These are phyloP conservation scores for Globisporangium okanoganense DNA, from an alignment of 352 stramenopile species.

Conservation along the genomic window DNA sequence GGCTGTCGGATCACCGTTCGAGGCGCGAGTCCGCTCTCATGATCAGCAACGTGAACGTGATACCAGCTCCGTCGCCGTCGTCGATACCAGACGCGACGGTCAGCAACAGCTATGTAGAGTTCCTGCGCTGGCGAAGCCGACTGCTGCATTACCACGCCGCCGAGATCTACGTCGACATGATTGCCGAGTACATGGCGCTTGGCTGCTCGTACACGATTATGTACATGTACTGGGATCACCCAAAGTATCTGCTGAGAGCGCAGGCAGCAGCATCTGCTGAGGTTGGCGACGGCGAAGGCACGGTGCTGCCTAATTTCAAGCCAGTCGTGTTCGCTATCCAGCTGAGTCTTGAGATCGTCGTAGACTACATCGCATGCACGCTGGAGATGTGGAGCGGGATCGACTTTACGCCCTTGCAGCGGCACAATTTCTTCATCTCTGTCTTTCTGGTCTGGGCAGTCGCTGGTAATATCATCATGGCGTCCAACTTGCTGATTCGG, in stretches of 20 bases:
- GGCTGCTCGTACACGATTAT: slow-evolving; percentile 30
- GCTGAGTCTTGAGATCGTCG: background rate
- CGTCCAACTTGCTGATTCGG: too few species aligned
- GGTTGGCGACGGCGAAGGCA: too few species aligned
- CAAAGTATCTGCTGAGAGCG: slow-evolving; percentile 20
- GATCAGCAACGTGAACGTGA: too few species aligned
- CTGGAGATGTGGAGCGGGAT: background rate
- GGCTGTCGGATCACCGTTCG: too few species aligned
- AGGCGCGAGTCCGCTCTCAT: too few species aligned
- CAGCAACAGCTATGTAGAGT: background rate
- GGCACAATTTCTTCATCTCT: too few species aligned
- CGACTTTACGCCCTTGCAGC: background rate
- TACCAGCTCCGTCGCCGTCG: too few species aligned
- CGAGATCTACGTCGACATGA: slow-evolving; percentile 34
- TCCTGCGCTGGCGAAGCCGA: slow-evolving; percentile 9
- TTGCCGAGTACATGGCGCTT: slow-evolving; percentile 45
- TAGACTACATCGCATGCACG: background rate
- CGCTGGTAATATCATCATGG: too few species aligned
- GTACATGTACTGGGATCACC: slow-evolving; percentile 31
- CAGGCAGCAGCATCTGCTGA: too few species aligned
- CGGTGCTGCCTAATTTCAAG: background rate
- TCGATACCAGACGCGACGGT: too few species aligned
- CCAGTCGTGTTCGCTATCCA: background rate
- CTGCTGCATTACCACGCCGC: slow-evolving; percentile 13
- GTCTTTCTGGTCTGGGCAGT: too few species aligned